Percentiles rank a stretch among this genome's conserved stretches.
Evolutionary conservation across 192 early-diverging fungal species (phyloP).

Genomic region (Coemansia sp.): DNA sequence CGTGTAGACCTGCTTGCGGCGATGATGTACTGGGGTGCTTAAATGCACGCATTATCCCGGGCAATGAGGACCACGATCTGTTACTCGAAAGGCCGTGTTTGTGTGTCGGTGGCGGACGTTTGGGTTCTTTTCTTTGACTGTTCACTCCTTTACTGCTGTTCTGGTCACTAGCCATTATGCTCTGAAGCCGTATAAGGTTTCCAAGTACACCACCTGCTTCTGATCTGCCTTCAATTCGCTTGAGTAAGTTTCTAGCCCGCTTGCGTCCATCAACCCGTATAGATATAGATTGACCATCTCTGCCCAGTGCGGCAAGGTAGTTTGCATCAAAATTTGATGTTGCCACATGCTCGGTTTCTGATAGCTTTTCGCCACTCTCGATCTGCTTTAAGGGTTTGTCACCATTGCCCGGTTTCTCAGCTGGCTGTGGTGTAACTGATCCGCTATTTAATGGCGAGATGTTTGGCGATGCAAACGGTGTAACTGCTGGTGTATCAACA

Average conservation of each 20-base stretch:
- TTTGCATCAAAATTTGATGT: slow-evolving; percentile 37
- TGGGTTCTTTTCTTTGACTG: background rate
- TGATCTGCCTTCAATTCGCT: slow-evolving; percentile 18
- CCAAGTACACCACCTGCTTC: slow-evolving; percentile 18
- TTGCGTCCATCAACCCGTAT: slow-evolving; percentile 27
- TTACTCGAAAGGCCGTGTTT: background rate
- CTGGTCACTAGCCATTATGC: slow-evolving; percentile 9
- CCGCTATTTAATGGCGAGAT: background rate
- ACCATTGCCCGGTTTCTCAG: background rate
- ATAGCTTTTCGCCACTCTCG: background rate
- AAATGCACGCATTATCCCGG: slow-evolving; percentile 11
- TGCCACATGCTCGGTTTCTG: background rate
- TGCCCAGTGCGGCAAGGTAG: slow-evolving; percentile 23
- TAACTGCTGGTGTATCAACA: no score
- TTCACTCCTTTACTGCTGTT: background rate
- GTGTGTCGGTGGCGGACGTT: background rate
- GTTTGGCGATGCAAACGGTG: background rate
- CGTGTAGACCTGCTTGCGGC: no score
- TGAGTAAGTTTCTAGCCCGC: slow-evolving; percentile 20
- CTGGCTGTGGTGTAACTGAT: background rate
- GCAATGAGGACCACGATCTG: slow-evolving; percentile 9
- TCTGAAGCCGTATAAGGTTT: slow-evolving; percentile 27
- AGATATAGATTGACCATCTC: slow-evolving; percentile 20
- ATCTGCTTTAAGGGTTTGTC: background rate
- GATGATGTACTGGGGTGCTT: background rate